Evolutionary conservation across 352 stramenopile species (phyloP).

Genomic region (Phytophthora nicotianae): DNA sequence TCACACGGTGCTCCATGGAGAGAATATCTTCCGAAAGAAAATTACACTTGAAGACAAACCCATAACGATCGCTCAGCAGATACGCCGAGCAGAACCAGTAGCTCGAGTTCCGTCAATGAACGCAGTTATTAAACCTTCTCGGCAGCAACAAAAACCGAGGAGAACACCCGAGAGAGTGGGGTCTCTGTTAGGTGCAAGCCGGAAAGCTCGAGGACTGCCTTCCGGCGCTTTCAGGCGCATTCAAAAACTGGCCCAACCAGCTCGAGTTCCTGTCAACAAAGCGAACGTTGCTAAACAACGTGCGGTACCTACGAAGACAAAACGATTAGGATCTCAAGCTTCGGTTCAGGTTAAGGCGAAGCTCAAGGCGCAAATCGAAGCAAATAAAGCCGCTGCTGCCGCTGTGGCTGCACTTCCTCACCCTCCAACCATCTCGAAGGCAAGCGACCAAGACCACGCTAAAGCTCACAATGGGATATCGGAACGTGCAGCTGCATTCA

Average conservation of each 20-base stretch:
- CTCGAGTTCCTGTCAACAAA: slow-evolving; percentile 14
- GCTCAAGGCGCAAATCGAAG: slow-evolving; percentile 21
- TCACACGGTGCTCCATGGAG: slow-evolving; percentile 75
- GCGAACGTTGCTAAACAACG: slow-evolving; percentile 17
- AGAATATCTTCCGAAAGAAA: slow-evolving; percentile 67
- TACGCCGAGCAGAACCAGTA: slow-evolving; percentile 19
- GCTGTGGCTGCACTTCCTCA: slow-evolving; percentile 32
- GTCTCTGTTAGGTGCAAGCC: slow-evolving; percentile 23
- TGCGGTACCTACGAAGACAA: slow-evolving; percentile 4
- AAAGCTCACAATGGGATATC: slow-evolving; percentile 12
- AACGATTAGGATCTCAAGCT: background rate
- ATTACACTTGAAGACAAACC: slow-evolving; percentile 4
- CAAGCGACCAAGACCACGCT: slow-evolving; percentile 1
- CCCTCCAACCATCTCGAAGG: slow-evolving; percentile 5
- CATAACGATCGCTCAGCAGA: background rate
- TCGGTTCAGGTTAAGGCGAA: slow-evolving; percentile 19
- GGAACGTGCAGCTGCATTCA: slow-evolving; percentile 65
- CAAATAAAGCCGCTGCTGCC: slow-evolving; percentile 26
- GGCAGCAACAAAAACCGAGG: slow-evolving; percentile 2
- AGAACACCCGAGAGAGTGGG: slow-evolving; percentile 17
- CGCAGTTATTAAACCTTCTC: slow-evolving; percentile 9
- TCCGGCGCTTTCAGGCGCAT: slow-evolving; percentile 15
- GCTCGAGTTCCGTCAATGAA: background rate
- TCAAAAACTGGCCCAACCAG: slow-evolving; percentile 17
- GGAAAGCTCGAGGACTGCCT: slow-evolving; percentile 22